These are phyloP conservation scores for Fusarium sublunatum DNA, from an alignment of 2,329 filamentous ascomycete genomes.

Conservation along the genomic window DNA sequence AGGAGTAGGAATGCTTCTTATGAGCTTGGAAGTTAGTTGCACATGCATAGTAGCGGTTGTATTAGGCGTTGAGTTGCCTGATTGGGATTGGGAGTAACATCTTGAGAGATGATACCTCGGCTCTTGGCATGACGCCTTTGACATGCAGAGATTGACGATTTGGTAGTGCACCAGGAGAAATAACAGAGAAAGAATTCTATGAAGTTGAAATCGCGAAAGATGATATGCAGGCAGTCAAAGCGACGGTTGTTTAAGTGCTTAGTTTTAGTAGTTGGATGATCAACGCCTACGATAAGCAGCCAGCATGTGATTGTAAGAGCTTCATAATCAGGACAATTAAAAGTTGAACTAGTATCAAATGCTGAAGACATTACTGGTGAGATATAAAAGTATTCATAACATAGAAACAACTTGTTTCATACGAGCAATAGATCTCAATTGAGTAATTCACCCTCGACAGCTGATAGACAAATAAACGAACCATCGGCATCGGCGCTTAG, in stretches of 20 bases:
- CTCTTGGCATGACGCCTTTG: background rate
- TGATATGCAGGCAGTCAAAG: no score
- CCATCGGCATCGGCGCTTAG: conserved; percentile 36
- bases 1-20: background rate
- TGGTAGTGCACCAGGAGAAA: conserved; percentile 20
- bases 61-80: background rate
- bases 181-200: conserved; percentile 13
- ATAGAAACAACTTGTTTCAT: no score
- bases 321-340: no score
- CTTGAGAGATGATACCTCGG: conserved; percentile 17
- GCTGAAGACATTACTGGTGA: no score
- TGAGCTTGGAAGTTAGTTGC: background rate
- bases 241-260: background rate
- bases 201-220: background rate
- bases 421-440: background rate
- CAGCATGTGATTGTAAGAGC: no score
- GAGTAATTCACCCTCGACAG: no score
- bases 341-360: no score
- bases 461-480: background rate
- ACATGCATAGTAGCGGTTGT: background rate
- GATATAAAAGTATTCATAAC: no score
- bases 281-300: no score
- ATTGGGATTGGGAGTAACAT: background rate
- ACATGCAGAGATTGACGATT: conserved; percentile 2
- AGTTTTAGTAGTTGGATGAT: no score